Percentiles rank a stretch among this genome's conserved stretches.
These are phyloP conservation scores for Dictyostelium discoideum DNA, from an alignment of 78 protist genomes.

Conservation along the genomic window DNA sequence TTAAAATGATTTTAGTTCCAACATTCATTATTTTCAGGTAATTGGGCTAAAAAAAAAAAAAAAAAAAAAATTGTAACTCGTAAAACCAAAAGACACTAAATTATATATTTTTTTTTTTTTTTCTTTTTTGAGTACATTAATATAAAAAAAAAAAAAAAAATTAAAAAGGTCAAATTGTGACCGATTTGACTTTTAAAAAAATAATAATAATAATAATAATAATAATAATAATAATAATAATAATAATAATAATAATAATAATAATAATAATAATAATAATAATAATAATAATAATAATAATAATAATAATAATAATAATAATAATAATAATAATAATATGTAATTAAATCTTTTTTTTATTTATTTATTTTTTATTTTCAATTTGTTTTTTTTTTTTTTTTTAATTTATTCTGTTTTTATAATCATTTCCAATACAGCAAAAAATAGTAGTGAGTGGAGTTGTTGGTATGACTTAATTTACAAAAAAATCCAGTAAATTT, in stretches of 20 bases:
- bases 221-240: background rate
- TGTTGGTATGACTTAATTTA: background rate
- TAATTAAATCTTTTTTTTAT: too few relatives aligned
- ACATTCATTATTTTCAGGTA: background rate
- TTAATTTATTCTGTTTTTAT: background rate
- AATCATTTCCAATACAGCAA: background rate
- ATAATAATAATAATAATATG: background rate
- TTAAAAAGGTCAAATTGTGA: too few relatives aligned
- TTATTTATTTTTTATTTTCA: background rate
- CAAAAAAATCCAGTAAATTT: background rate
- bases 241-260: background rate
- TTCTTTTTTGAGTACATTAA: too few relatives aligned
- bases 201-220: background rate
- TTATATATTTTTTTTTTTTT: too few relatives aligned
- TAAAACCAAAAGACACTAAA: background rate
- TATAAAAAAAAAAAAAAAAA: too few relatives aligned
- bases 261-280: background rate
- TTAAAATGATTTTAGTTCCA: background rate
- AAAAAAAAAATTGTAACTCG: background rate
- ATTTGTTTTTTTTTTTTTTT: background rate
- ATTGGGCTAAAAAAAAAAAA: background rate
- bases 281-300: background rate
- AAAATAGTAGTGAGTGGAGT: background rate
- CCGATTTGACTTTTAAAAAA: background rate
- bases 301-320: background rate